A percentile compares a stretch with the other conserved stretches of the same genome.
Conservation (phyloP, 306 rosid genomes). For the Vachellia pachyceras region DNA sequence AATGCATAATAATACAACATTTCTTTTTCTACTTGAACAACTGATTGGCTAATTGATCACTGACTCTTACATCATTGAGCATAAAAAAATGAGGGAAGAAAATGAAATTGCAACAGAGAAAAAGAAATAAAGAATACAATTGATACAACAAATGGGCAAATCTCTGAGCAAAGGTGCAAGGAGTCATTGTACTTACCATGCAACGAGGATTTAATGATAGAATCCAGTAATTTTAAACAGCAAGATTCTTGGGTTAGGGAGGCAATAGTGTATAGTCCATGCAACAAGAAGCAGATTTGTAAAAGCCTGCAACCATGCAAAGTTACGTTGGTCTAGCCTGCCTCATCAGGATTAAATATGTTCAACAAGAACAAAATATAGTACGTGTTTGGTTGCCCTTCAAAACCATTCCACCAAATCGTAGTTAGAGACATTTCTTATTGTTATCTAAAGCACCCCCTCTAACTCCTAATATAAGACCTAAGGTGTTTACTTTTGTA, state of each 20-base stretch:
- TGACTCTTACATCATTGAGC: neutral
- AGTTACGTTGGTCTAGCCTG: neutral
- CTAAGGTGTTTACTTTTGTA: no score
- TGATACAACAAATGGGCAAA: conserved; percentile 3
- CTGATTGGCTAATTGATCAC: neutral
- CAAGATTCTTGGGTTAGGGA: neutral
- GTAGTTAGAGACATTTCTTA: neutral
- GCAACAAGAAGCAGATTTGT: neutral
- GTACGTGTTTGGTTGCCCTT: neutral
- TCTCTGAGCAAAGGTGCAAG: neutral
- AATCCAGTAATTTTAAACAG: neutral
- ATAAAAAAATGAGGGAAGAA: neutral
- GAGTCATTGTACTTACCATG: neutral
- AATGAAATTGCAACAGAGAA: neutral
- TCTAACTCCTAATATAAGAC: no score
- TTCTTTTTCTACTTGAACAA: neutral
- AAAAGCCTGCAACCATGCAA: conserved; percentile 4
- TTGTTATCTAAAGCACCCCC: neutral
- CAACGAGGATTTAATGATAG: neutral
- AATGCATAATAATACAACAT: neutral
- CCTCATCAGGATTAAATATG: neutral
- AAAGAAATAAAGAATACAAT: neutral
- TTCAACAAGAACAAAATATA: neutral
- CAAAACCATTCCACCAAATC: neutral
- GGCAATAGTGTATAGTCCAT: neutral